A percentile compares a stretch with the other conserved stretches of the same genome.
phyloP scores from a whole-genome alignment of 805 yeast genomes.

The Candida boidinii region DNA sequence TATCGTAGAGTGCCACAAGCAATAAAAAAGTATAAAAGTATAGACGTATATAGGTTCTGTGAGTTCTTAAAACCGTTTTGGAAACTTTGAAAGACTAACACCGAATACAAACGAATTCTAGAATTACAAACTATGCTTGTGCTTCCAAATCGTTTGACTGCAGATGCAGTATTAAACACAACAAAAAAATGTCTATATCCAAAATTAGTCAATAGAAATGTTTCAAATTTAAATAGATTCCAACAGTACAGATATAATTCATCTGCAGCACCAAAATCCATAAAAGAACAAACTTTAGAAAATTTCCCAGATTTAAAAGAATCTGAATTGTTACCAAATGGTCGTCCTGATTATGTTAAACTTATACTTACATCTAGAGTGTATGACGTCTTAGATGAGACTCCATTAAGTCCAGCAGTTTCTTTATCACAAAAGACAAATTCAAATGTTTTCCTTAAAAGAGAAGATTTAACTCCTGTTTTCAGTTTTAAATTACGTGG shows the following conservation, averaged over 20 bases:
- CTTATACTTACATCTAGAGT: conserved; percentile 87
- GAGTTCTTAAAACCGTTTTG: too few species aligned
- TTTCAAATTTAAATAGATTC: too few species aligned
- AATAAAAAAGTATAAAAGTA: too few species aligned
- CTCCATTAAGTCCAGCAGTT: conserved; percentile 74
- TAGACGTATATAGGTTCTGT: too few species aligned
- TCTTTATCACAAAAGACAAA: conserved; percentile 69
- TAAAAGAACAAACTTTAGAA: conserved; percentile 7
- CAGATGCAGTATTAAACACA: too few species aligned
- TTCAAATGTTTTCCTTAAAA: conserved; percentile 67
- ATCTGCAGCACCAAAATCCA: background rate
- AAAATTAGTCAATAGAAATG: too few species aligned
- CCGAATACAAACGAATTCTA: background rate
- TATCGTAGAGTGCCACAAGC: too few species aligned
- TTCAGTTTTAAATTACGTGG: conserved; percentile 96
- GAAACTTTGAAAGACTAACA: too few species aligned
- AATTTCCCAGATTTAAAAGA: conserved; percentile 37
- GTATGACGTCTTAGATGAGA: conserved; percentile 88
- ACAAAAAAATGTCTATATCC: too few species aligned
- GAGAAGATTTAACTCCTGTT: conserved; percentile 93
- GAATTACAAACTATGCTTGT: background rate
- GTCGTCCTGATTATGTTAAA: conserved; percentile 89
- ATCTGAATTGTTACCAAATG: conserved; percentile 47
- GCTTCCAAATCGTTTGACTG: background rate
- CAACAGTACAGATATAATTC: background rate